A percentile compares a stretch with the other conserved stretches of the same genome.
phyloP scores from a whole-genome alignment of 1,284 basidiomycete genomes.

The Cryptococcus sp. region DNA sequence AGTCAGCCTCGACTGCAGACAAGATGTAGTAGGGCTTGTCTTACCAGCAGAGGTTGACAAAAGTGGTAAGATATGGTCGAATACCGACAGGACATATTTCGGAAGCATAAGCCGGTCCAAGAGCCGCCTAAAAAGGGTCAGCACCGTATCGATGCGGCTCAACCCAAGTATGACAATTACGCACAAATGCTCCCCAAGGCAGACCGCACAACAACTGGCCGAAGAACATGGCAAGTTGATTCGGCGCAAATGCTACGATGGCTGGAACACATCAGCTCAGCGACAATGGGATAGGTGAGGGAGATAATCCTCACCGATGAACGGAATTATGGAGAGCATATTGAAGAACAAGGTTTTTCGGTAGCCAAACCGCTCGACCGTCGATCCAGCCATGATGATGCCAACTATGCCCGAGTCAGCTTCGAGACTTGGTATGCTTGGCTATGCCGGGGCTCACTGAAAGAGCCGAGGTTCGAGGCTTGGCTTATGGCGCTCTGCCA shows the following conservation, averaged over 20 bases:
- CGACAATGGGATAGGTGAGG: no score
- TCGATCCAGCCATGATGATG: no score
- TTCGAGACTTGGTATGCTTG: no score
- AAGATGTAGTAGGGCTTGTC: no score
- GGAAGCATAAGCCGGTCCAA: conserved; percentile 27
- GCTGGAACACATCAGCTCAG: no score
- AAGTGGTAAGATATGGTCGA: conserved; percentile 37
- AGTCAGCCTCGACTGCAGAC: no score
- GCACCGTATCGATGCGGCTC: background rate
- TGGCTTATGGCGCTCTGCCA: conserved; percentile 27
- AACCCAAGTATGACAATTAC: background rate
- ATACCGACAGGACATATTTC: conserved; percentile 39
- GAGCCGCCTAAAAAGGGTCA: background rate
- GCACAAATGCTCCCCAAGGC: conserved; percentile 21
- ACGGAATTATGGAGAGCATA: no score
- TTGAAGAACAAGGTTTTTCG: no score
- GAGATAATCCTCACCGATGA: no score
- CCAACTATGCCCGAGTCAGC: no score
- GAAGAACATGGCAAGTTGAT: conserved; percentile 56
- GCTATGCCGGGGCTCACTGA: no score
- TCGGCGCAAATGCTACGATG: conserved; percentile 45
- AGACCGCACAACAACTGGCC: conserved; percentile 30
- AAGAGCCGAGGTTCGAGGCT: conserved; percentile 16
- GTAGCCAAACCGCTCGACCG: no score
- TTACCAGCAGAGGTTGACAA: conserved; percentile 33